These are phyloP conservation scores for Ustilago sp. DNA, from an alignment of 1,284 basidiomycete genomes.

Conservation along the genomic window DNA sequence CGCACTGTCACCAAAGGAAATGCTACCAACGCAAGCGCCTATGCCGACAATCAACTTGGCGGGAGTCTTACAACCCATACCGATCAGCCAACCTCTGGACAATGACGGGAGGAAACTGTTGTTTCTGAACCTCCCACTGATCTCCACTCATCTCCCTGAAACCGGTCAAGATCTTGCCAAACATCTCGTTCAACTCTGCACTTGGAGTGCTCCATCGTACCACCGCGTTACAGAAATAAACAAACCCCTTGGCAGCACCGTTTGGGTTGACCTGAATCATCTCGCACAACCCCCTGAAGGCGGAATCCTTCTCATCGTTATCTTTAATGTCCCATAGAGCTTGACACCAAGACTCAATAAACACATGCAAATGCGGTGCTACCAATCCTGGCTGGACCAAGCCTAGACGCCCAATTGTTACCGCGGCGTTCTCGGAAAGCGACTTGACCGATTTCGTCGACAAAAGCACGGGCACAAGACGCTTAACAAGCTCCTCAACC, in stretches of 20 bases:
- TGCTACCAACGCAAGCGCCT: not conserved
- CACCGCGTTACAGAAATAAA: conserved; percentile 69
- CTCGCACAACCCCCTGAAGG: conserved; percentile 96
- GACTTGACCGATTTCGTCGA: conserved; percentile 91
- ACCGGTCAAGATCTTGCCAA: conserved; percentile 76
- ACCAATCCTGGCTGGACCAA: conserved; percentile 89
- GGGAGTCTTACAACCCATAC: conserved; percentile 45
- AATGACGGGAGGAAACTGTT: conserved; percentile 64
- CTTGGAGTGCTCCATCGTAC: conserved; percentile 67
- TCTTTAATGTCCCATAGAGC: conserved; percentile 98
- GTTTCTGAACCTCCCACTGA: conserved; percentile 70
- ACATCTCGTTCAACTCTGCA: conserved; percentile 63
- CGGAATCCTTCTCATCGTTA: conserved; percentile 99
- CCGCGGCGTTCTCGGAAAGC: conserved; percentile 96
- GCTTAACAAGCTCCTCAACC: conserved; percentile 78
- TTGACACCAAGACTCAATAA: conserved; percentile 96
- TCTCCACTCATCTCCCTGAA: conserved; percentile 85
- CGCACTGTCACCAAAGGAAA: not conserved
- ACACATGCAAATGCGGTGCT: conserved; percentile 88
- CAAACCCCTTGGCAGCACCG: conserved; percentile 64
- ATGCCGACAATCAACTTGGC: not conserved
- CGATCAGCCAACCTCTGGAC: conserved; percentile 60
- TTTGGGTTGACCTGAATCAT: conserved; percentile 92
- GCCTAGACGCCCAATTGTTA: conserved; percentile 97
- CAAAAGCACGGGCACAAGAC: conserved; percentile 91